Conservation (phyloP, 495 filamentous ascomycete genomes). For the Peziza echinospora region DNA sequence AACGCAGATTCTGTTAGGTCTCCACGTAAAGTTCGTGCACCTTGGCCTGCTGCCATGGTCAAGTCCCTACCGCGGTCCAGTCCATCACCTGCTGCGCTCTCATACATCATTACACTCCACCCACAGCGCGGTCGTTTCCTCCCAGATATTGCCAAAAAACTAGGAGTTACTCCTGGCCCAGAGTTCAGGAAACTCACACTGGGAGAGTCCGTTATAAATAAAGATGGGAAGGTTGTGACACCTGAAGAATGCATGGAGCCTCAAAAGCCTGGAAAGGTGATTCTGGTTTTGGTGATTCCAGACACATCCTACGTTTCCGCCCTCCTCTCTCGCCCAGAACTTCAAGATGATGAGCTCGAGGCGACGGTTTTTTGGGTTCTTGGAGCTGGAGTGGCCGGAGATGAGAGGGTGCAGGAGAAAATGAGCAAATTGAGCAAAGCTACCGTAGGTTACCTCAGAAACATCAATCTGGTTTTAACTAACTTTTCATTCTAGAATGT, state of each 20-base stretch:
- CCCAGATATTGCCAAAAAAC: conserved; percentile 32
- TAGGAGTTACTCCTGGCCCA: conserved; percentile 33
- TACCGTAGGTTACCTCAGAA: neutral
- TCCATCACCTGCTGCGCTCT: conserved; percentile 44
- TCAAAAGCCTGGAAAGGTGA: conserved; percentile 29
- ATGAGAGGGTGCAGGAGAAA: conserved; percentile 42
- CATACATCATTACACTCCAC: conserved; percentile 62
- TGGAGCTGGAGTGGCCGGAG: conserved; percentile 38
- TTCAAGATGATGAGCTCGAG: neutral
- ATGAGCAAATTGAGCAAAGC: conserved; percentile 31
- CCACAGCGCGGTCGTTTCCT: conserved; percentile 62
- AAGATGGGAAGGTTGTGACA: conserved; percentile 32
- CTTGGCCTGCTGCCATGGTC: conserved; percentile 60
- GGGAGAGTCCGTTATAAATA: conserved; percentile 30
- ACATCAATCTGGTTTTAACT: neutral
- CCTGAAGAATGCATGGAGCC: conserved; percentile 37
- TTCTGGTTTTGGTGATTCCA: conserved; percentile 66
- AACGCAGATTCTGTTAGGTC: neutral
- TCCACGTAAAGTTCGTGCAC: conserved; percentile 21
- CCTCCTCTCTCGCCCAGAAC: neutral
- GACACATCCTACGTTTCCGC: conserved; percentile 39
- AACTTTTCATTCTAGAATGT: conserved; percentile 40
- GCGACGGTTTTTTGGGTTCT: conserved; percentile 51
- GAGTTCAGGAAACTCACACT: conserved; percentile 30
- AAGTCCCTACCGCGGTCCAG: conserved; percentile 40